Percentiles rank a stretch among this genome's conserved stretches.
These are phyloP conservation scores for Pezicula radicicola DNA, from an alignment of 2,329 filamentous ascomycete genomes.

Conservation along the genomic window DNA sequence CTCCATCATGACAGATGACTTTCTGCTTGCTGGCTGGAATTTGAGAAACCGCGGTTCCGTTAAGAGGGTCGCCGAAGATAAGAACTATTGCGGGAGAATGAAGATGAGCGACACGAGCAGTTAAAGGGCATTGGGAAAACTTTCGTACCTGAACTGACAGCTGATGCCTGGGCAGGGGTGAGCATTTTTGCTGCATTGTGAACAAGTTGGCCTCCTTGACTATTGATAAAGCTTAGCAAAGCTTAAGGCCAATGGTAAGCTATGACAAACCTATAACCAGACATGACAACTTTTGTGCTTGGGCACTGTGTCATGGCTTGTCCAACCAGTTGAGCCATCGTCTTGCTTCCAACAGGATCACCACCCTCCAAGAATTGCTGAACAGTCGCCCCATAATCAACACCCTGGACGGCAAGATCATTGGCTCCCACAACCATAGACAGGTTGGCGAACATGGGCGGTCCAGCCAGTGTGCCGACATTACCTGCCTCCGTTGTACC, in stretches of 20 bases:
- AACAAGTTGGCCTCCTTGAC: slow-evolving; percentile 1
- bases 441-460: slow-evolving; percentile 32
- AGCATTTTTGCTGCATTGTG: slow-evolving; percentile 1
- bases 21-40: not conserved
- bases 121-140: not conserved
- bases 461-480: slow-evolving; percentile 29
- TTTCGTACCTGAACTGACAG: not conserved
- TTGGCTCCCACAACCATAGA: not conserved
- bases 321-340: not conserved
- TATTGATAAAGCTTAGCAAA: not conserved
- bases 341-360: not conserved
- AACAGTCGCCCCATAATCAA: not conserved
- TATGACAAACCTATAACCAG: not conserved
- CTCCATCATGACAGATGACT: not conserved
- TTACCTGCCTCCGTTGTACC: slow-evolving; percentile 43
- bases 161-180: not conserved
- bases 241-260: not conserved
- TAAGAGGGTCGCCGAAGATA: slow-evolving; percentile 1
- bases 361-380: not conserved
- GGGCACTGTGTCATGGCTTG: not conserved
- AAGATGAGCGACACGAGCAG: not conserved
- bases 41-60: not conserved
- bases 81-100: not conserved
- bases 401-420: not conserved
- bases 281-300: not conserved